These are phyloP conservation scores for Pseudogymnoascus sp. DNA, from an alignment of 2,329 filamentous ascomycete species.

Conservation along the genomic window DNA sequence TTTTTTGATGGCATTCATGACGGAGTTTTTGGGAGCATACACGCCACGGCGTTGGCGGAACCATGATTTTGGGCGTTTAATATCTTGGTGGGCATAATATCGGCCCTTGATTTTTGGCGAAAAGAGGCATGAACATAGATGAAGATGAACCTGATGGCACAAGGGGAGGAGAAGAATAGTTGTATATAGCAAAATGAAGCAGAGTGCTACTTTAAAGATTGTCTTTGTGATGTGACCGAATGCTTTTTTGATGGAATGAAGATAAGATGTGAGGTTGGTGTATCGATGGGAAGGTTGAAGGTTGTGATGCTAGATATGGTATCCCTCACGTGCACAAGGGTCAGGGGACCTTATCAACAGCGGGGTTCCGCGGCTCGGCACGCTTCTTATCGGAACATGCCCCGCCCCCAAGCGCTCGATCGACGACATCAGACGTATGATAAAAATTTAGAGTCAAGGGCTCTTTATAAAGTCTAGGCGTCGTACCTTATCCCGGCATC, in stretches of 20 bases:
- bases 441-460: too few species aligned
- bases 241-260: background rate
- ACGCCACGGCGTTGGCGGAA: background rate
- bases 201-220: background rate
- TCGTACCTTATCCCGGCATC: too few species aligned
- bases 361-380: background rate
- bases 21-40: background rate
- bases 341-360: background rate
- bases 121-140: background rate
- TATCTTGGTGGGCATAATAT: constrained; percentile 1
- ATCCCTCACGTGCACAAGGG: background rate
- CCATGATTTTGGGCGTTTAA: background rate
- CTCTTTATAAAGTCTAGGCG: too few species aligned
- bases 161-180: background rate
- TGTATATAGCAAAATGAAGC: constrained; percentile 1
- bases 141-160: background rate
- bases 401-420: too few species aligned
- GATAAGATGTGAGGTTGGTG: background rate
- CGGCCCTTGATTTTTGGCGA: background rate
- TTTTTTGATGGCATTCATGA: constrained; percentile 4
- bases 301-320: background rate
- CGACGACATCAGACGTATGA: too few species aligned
- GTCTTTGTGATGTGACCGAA: background rate
- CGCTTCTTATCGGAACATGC: background rate
- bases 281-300: background rate